Base-by-base conservation (phyloP, 2,329 filamentous ascomycete genomes). In the Xylariaceae sp. region DNA sequence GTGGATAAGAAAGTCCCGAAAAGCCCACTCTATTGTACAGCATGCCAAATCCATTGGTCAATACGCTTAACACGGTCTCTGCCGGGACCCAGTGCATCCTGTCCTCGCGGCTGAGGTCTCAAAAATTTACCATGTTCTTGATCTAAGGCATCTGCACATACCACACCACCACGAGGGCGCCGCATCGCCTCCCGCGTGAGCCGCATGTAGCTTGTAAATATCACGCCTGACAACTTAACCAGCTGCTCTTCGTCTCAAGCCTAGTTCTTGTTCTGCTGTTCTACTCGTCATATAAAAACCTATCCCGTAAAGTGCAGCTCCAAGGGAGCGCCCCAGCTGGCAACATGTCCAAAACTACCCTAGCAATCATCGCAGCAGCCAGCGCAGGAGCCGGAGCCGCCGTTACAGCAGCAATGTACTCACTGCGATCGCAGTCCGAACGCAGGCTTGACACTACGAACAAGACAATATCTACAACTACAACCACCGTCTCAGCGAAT, bases 311-410 rank as follows among this genome's bases (percentile, higher is more conserved):
- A 51, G 37, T 35, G 15, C 35, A 60, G 51, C 61, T 59, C 55
- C 52, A 9, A 51, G 46, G 55, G 53, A 58, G 52, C 50, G n/a
- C 51, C 37, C 49, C 49, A 35, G 30, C 32, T 36, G 15, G 37
- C 73, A 79, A 53, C 61, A 93, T 93, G 89, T 92, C 89, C 54
- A 93, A 92, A 73, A 80, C 85, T 20, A 91, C 88, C 27, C 67
- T 93, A 64, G 88, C 87, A 61, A 80, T 90, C 56, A 86, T 92
- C 66, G 89, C 89, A 65, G 87, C 86, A 59, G 81, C 89, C 67
- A 85, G 89, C 71, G 89, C 89, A 63, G 87, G 87, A 71, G 86
- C 88, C 47, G 89, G 89, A 57, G 89, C 89, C 53, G 88, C 87
- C 53, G 74, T 89, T 53, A 92, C 89, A 52, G 80, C 89, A 24